These are phyloP conservation scores for Nepenthes alata DNA, from an alignment of 179 eudicot genomes.

Conservation along the genomic window DNA sequence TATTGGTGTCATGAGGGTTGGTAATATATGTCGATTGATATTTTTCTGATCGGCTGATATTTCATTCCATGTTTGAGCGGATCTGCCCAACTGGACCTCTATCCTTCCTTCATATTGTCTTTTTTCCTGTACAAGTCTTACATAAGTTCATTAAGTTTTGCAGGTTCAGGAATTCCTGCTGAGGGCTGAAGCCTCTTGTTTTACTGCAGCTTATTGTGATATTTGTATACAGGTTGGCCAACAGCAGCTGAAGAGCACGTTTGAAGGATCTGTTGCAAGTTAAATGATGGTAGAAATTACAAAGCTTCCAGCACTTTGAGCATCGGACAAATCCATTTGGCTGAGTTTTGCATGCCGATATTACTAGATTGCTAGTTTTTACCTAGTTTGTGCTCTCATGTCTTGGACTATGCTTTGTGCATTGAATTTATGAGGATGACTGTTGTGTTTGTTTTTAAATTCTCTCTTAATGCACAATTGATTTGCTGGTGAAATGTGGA, in stretches of 20 bases:
- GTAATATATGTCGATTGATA: too few species aligned
- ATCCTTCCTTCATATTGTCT: neutral
- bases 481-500: too few species aligned
- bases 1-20: too few species aligned
- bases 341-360: neutral
- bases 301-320: neutral
- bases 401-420: too few species aligned
- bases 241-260: conserved; percentile 24
- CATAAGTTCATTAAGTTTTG: conserved; percentile 38
- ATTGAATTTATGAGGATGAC: too few species aligned
- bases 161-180: conserved; percentile 75
- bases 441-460: too few species aligned
- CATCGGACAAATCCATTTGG: conserved; percentile 1
- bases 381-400: too few species aligned
- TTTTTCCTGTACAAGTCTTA: conserved; percentile 18
- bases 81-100: neutral
- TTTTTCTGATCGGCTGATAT: too few species aligned
- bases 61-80: neutral
- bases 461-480: too few species aligned
- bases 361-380: too few species aligned
- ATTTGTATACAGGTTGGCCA: conserved; percentile 61
- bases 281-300: conserved; percentile 3
- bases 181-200: conserved; percentile 28
- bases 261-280: conserved; percentile 22
- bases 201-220: conserved; percentile 37